A percentile compares a stretch with the other conserved stretches of the same genome.
phyloP scores from a whole-genome alignment of 192 early-diverging fungal genomes.

The Haplosporangium gracile region DNA sequence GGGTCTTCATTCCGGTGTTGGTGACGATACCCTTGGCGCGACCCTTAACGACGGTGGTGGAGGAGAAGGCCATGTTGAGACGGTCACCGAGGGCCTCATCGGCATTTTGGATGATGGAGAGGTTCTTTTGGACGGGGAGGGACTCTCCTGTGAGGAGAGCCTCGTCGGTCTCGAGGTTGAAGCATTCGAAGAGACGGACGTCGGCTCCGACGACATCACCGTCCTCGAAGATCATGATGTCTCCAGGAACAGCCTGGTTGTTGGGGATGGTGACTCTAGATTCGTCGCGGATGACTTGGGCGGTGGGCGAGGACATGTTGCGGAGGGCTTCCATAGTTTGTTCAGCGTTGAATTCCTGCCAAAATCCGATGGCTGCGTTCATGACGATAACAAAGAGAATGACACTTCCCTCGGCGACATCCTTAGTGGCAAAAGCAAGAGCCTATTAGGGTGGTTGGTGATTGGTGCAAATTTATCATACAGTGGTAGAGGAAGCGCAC shows the following conservation, averaged over 20 bases:
- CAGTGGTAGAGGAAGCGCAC: not conserved
- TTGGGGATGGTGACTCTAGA: conserved; percentile 80
- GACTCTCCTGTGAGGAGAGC: conserved; percentile 94
- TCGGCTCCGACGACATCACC: conserved; percentile 97
- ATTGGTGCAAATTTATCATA: not conserved
- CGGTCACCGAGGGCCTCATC: conserved; percentile 88
- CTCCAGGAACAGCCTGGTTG: conserved; percentile 84
- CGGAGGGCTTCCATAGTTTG: conserved; percentile 95
- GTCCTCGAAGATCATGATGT: conserved; percentile 91
- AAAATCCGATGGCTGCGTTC: conserved; percentile 92
- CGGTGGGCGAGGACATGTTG: conserved; percentile 88
- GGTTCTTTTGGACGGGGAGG: conserved; percentile 82
- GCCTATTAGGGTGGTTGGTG: conserved; percentile 22
- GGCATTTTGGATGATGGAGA: conserved; percentile 73
- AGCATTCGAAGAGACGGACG: conserved; percentile 83
- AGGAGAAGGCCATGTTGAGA: conserved; percentile 91
- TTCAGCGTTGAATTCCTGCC: conserved; percentile 94
- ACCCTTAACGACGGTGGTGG: conserved; percentile 90
- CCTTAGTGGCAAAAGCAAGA: conserved; percentile 74
- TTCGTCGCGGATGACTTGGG: conserved; percentile 89
- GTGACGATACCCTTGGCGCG: conserved; percentile 93
- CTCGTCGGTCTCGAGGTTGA: conserved; percentile 94
- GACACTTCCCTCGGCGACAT: conserved; percentile 82
- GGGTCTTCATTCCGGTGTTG: conserved; percentile 86
- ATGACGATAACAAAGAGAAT: conserved; percentile 83